phyloP scores from a whole-genome alignment of 345 rosid species.

The Gossypium stocksii region DNA sequence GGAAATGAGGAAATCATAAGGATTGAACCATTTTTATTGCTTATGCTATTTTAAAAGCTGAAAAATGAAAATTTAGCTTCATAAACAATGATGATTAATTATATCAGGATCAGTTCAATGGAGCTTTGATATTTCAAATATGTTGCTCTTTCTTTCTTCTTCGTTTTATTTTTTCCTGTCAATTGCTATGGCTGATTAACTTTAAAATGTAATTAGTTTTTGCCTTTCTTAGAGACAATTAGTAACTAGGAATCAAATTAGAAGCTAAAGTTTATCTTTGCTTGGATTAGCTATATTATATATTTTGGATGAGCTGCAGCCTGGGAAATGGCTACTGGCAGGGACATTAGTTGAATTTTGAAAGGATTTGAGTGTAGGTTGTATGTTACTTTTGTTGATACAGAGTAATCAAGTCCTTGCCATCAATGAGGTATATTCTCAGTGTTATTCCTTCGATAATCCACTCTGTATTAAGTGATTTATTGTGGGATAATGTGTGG shows the following conservation, averaged over 20 bases:
- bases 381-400: neutral
- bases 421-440: constrained; percentile 37
- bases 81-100: neutral
- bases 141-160: neutral
- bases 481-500: neutral
- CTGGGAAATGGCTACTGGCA: neutral
- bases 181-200: neutral
- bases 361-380: neutral
- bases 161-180: neutral
- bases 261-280: too few species aligned
- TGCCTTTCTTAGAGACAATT: neutral
- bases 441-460: neutral
- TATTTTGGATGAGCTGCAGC: neutral
- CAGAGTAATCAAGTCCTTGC: constrained; percentile 46
- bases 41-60: neutral
- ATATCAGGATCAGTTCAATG: neutral
- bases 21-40: constrained; percentile 6
- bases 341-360: neutral
- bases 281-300: neutral
- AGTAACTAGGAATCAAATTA: neutral
- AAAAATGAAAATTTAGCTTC: constrained; percentile 12
- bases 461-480: neutral
- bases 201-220: neutral
- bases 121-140: neutral
- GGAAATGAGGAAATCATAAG: neutral